phyloP scores from a whole-genome alignment of 2,329 filamentous ascomycete genomes.

The Berkeleyomyces basicola region DNA sequence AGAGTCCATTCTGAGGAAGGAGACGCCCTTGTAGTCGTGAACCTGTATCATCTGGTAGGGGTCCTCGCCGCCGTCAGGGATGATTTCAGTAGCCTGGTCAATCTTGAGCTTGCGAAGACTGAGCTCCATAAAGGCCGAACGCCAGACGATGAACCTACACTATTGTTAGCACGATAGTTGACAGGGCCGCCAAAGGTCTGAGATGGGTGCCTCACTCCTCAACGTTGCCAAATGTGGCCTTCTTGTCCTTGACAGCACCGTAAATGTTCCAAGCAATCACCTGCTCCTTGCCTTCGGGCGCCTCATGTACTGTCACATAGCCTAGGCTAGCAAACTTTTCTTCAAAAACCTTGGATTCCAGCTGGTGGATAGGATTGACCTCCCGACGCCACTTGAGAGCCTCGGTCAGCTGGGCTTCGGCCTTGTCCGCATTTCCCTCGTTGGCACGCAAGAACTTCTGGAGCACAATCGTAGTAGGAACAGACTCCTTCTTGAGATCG shows the following conservation, averaged over 20 bases:
- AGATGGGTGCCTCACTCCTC: constrained; percentile 45
- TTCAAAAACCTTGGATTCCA: constrained; percentile 46
- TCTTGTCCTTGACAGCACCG: constrained; percentile 63
- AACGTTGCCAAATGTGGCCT: constrained; percentile 69
- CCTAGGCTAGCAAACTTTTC: constrained; percentile 65
- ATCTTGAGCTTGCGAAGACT: constrained; percentile 61
- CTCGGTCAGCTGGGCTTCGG: constrained; percentile 60
- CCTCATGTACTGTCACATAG: constrained; percentile 58
- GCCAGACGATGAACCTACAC: constrained; percentile 71
- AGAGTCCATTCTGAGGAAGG: constrained; percentile 69
- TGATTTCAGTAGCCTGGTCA: constrained; percentile 47
- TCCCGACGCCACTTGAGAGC: constrained; percentile 73
- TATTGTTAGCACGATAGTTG: background rate
- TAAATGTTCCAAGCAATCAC: constrained; percentile 90
- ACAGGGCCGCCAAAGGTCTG: background rate
- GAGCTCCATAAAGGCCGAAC: constrained; percentile 78
- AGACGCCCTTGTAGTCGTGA: constrained; percentile 81
- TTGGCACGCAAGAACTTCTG: constrained; percentile 94
- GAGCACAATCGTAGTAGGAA: constrained; percentile 68
- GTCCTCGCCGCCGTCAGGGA: constrained; percentile 58
- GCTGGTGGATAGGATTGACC: constrained; percentile 51
- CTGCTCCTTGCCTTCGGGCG: constrained; percentile 36
- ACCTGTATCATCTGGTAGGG: constrained; percentile 85
- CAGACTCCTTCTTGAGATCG: constrained; percentile 40
- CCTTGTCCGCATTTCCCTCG: constrained; percentile 53